phyloP scores from a whole-genome alignment of 2,329 filamentous ascomycete genomes.

The Calonectria fujianensis region DNA sequence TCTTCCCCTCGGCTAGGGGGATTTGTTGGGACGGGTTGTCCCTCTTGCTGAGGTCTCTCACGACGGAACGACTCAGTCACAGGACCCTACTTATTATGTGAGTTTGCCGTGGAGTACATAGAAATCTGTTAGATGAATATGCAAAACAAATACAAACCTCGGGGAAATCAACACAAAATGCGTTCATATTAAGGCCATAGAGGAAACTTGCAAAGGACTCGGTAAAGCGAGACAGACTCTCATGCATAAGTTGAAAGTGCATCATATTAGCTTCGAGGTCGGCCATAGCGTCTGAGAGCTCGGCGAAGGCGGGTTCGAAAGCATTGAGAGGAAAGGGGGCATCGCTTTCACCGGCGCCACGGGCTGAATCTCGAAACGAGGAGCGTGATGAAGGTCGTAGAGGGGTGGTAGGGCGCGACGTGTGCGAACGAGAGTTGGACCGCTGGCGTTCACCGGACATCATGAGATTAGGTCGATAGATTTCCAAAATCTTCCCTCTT shows the following conservation, averaged over 20 bases:
- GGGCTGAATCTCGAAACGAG: constrained; percentile 87
- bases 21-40: constrained; percentile 53
- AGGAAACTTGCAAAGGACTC: constrained; percentile 97
- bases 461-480: not conserved
- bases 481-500: not conserved
- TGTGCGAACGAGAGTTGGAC: constrained; percentile 77
- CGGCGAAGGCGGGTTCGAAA: constrained; percentile 93
- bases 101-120: constrained; percentile 23
- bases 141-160: constrained; percentile 75
- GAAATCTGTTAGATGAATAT: constrained; percentile 1
- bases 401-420: constrained; percentile 91
- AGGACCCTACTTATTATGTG: constrained; percentile 76
- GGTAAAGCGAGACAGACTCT: constrained; percentile 92
- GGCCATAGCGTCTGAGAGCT: constrained; percentile 94
- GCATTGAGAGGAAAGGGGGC: constrained; percentile 83
- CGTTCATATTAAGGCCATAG: constrained; percentile 99
- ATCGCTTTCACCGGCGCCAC: constrained; percentile 70
- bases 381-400: constrained; percentile 92
- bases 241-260: constrained; percentile 97
- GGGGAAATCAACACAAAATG: constrained; percentile 97
- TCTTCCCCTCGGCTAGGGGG: constrained; percentile 63
- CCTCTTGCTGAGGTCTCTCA: constrained; percentile 75
- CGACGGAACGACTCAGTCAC: constrained; percentile 88
- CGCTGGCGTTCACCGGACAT: constrained; percentile 60
- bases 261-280: constrained; percentile 98